Conservation (phyloP, 257 asterid genomes). For the Nicotiana obtusifolia region DNA sequence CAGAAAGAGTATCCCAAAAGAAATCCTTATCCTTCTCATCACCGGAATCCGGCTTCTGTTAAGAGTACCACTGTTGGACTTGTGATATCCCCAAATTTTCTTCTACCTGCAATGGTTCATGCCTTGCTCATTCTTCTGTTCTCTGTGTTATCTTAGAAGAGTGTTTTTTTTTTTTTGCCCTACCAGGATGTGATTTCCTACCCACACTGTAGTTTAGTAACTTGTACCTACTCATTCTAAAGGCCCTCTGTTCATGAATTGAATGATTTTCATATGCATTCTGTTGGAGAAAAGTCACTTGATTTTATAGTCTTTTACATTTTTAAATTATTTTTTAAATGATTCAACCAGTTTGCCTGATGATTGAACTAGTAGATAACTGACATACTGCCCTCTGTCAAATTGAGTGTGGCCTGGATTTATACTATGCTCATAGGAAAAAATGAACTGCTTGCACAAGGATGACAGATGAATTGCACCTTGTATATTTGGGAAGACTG, state of each 20-base stretch:
- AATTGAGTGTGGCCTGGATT: not conserved
- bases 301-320: not conserved
- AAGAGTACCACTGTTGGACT: not conserved
- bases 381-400: not conserved
- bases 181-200: not conserved
- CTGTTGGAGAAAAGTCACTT: not conserved
- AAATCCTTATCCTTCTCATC: not conserved
- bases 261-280: not conserved
- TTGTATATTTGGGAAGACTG: slow-evolving; percentile 2
- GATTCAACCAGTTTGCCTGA: not conserved
- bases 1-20: not conserved
- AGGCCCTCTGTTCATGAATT: not conserved
- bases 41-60: not conserved
- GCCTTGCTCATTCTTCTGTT: not conserved
- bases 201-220: not conserved
- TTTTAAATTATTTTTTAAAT: not conserved
- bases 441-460: not conserved
- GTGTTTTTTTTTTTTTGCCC: not conserved
- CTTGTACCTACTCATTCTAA: not conserved
- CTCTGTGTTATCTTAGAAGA: not conserved
- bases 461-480: not conserved
- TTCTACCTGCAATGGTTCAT: not conserved
- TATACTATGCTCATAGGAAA: not conserved
- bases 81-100: not conserved
- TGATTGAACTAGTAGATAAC: not conserved